Conservation (phyloP, 179 eudicot genomes). For the Corrigiola litoralis region DNA sequence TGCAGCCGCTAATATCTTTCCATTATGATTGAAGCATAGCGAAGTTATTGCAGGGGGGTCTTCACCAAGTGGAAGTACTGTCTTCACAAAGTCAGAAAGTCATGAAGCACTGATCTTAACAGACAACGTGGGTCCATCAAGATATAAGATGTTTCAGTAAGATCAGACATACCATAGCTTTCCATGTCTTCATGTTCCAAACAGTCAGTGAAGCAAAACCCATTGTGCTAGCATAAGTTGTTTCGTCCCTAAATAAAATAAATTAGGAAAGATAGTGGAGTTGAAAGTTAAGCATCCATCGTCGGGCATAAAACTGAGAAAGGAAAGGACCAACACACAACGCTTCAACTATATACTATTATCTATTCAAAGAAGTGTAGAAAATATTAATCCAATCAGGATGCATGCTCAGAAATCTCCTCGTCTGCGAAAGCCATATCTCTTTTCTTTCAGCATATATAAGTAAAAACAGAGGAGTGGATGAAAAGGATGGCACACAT, state of each 20-base stretch:
- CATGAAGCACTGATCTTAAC: slow-evolving; percentile 21
- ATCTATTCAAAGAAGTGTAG: too few species aligned
- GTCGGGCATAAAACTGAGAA: too few species aligned
- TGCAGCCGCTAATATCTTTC: slow-evolving; percentile 95
- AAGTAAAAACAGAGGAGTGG: not conserved
- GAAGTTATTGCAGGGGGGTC: slow-evolving; percentile 98
- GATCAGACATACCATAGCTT: slow-evolving; percentile 67
- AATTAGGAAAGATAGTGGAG: too few species aligned
- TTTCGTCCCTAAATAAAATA: slow-evolving; percentile 68
- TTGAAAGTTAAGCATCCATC: too few species aligned
- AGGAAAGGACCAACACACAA: too few species aligned
- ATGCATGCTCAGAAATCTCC: too few species aligned
- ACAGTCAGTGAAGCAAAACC: slow-evolving; percentile 85
- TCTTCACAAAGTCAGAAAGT: slow-evolving; percentile 55
- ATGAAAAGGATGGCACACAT: too few species aligned
- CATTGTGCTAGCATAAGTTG: slow-evolving; percentile 37
- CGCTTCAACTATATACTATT: too few species aligned
- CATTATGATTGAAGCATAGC: slow-evolving; percentile 87
- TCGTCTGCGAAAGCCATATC: too few species aligned
- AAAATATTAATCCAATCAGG: too few species aligned
- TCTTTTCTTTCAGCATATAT: too few species aligned
- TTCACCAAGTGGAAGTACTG: slow-evolving; percentile 98
- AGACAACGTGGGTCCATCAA: slow-evolving; percentile 3
- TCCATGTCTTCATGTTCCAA: slow-evolving; percentile 99
- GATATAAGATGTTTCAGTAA: slow-evolving; percentile 6